Conservation (phyloP, 2,329 filamentous ascomycete species). For the Arthrinium phaeospermum region DNA sequence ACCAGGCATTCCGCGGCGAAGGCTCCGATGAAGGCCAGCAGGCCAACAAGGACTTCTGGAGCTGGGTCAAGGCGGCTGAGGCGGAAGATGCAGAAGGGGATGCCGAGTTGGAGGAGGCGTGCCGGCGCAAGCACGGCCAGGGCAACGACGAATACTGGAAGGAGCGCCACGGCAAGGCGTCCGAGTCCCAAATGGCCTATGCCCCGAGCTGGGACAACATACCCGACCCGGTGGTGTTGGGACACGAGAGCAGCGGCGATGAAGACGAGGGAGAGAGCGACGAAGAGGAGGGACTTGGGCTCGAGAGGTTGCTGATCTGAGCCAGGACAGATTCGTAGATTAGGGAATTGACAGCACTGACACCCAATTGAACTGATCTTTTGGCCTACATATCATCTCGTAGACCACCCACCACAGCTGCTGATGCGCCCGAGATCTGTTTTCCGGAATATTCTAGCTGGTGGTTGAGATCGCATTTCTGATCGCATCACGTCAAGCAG, state of each 20-base stretch:
- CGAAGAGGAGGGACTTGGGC: neutral
- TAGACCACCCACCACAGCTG: no score
- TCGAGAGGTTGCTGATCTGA: neutral
- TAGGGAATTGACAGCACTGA: neutral
- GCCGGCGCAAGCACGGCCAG: neutral
- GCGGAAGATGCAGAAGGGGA: conserved; percentile 24
- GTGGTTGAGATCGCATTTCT: neutral
- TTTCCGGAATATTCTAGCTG: neutral
- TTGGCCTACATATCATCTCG: neutral
- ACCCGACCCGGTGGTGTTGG: conserved; percentile 59
- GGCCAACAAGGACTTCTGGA: conserved; percentile 31
- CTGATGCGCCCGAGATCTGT: neutral
- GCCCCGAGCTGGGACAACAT: conserved; percentile 46
- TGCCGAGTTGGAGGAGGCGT: neutral
- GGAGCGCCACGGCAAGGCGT: conserved; percentile 4
- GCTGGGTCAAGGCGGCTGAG: conserved; percentile 32
- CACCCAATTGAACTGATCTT: neutral
- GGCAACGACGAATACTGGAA: conserved; percentile 24
- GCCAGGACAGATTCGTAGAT: neutral
- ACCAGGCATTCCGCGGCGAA: conserved; percentile 40
- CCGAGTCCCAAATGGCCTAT: conserved; percentile 12
- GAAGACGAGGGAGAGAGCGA: neutral
- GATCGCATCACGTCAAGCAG: neutral
- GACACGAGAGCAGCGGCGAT: neutral
- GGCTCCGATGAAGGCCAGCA: neutral